Base-by-base conservation (phyloP, 768 basidiomycete species). In the Lactifluus pinguis region DNA sequence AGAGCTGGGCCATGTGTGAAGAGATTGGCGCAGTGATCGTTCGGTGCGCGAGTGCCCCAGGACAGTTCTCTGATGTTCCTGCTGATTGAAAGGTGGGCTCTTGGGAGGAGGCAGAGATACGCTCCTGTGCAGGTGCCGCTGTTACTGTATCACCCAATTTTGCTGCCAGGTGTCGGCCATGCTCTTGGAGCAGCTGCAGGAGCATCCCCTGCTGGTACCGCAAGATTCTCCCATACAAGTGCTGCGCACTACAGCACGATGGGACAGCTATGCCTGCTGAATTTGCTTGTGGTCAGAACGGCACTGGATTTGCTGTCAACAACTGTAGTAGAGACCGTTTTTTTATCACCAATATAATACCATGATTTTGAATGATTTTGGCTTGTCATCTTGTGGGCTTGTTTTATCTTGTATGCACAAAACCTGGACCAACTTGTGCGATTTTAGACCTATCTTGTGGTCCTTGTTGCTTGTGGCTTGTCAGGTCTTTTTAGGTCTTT, bases 1-100 rank as follows among this genome's bases (percentile, higher is more conserved):
- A 79, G 42, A 83, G 81, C 3, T 97, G 95, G 93, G 66, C 70
- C 13, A 80, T 82, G 4, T 85, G 90, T 62, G 80, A 86, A 61
- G 75, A 76, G 25, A 78, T 95, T 57, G 92, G 89, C 1, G 72
- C 75, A 14, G 77, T 79, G 6, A 71, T 86, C 29, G 66, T 80
- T 42, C 70, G 73, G 30, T 68, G 68, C 17, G 68, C 52, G 15
- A 65, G 57, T 21, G 53, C 53, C 15, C 53, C 66, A 7, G 56
- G 59, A 10, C 64, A 51, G 13, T 36, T 41, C 25, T 60, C 52
- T 25, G 39, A 55, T 6, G n/a, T 52, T 6, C 29, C 56, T 3
- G 62, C 62, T n/a, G n/a, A n/a, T n/a, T n/a, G n/a, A n/a, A n/a
- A 89, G 69, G 87, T 86, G 1, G 25, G 25, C 25, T 25, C 25